Percentiles rank a stretch among this genome's conserved stretches.
Conservation (phyloP, 164 flowering plant genomes). For the Stephania japonica region DNA sequence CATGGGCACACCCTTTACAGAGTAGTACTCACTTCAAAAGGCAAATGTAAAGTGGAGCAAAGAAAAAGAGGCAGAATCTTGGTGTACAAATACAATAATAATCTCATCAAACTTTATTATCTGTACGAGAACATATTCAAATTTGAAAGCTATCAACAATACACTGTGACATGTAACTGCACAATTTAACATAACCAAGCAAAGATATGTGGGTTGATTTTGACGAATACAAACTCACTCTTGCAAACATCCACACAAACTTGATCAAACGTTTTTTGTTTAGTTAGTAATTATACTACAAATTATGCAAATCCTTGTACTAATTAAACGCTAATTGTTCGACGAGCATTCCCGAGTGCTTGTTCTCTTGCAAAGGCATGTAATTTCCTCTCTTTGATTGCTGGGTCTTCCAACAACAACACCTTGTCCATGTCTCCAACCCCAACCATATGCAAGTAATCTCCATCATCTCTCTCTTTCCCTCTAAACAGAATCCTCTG, state of each 20-base stretch:
- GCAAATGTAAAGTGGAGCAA: neutral
- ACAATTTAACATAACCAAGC: neutral
- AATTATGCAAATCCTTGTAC: neutral
- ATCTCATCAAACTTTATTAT: neutral
- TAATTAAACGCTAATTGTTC: conserved; percentile 31
- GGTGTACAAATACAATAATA: neutral
- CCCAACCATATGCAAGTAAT: conserved; percentile 81
- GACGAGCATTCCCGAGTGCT: conserved; percentile 27
- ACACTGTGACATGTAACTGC: neutral
- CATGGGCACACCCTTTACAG: neutral
- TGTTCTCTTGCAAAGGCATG: conserved; percentile 25
- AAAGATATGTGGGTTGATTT: neutral
- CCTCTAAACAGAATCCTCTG: conserved; percentile 80
- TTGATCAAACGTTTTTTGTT: conserved; percentile 1
- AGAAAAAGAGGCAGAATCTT: neutral
- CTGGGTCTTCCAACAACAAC: conserved; percentile 64
- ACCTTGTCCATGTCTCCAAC: conserved; percentile 77
- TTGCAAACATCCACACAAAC: neutral
- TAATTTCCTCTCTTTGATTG: conserved; percentile 56
- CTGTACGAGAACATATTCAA: neutral
- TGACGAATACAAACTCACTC: no score
- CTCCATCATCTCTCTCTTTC: conserved; percentile 73
- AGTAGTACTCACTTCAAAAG: neutral
- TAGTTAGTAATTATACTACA: neutral
- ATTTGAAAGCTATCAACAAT: neutral